Evolutionary conservation across 2,329 filamentous ascomycete genomes (phyloP), one percentile per base, ranked within the genome.

Genomic region (Ophiocordyceps robertsii): DNA sequence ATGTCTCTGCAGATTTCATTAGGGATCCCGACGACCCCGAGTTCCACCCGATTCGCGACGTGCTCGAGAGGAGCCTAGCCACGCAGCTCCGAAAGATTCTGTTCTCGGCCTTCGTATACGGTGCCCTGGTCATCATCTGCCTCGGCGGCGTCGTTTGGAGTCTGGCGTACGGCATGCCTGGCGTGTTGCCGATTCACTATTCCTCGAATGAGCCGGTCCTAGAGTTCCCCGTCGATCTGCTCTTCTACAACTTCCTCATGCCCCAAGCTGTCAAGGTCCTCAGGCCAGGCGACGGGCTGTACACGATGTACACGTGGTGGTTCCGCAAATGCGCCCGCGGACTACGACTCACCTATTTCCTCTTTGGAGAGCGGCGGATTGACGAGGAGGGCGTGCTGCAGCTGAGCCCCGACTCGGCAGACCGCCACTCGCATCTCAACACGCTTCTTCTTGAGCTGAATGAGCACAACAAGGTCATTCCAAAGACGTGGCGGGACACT

Each of bases 181-280:
- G 71, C 41, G 77, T 98, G 37, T 72, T 98, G 16, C 92, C 92
- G 0, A 85, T 98, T 38, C 85, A 90, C 60, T 96, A 93, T 77
- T 86, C 88, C 3, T 90, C 87, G 1, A 90, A 89, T 49, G 85
- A 94, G 51, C 89, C 92, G 0, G 83, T 94, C 0, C 69, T 96
- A 39, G 92, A 96, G 57, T 96, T 98, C 50, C 92, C 92, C 0
- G 77, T 95, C 46, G 90, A 98, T 56, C 70, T 98, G 2, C 68
- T 98, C 14, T 92, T 96, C 58, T 98, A 95, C 71, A 96, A 96
- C 62, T 94, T 95, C 59, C 68, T 95, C 38, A 92, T 95, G 70
- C 92, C 92, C 0, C 66, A 95, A 39, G 80, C 89, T 12, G 77
- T 96, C 51, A 82, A 77, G 52, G 80, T 87, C 52, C 82, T 95